A percentile compares a stretch with the other conserved stretches of the same genome.
These are phyloP conservation scores for Puccinia polysora DNA, from an alignment of 1,284 basidiomycete species.

Conservation along the genomic window DNA sequence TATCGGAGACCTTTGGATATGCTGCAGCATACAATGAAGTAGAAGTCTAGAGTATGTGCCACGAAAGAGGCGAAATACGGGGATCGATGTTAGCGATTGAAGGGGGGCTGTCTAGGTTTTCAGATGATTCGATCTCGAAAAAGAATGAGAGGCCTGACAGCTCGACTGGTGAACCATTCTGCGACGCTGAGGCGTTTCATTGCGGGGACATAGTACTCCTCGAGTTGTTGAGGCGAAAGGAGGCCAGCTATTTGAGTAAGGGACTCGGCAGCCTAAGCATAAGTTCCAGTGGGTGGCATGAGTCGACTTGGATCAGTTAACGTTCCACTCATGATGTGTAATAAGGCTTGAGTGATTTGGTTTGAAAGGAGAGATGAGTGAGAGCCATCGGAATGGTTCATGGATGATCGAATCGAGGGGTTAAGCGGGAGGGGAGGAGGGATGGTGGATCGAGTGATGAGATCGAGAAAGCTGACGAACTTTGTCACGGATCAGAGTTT, in stretches of 20 bases:
- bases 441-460: neutral
- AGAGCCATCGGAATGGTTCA: neutral
- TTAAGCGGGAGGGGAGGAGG: slow-evolving; percentile 43
- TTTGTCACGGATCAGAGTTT: slow-evolving; percentile 97
- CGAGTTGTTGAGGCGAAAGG: slow-evolving; percentile 74
- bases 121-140: too few relatives aligned
- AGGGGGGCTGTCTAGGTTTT: too few relatives aligned
- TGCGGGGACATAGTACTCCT: slow-evolving; percentile 87
- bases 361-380: slow-evolving; percentile 4
- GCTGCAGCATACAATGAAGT: slow-evolving; percentile 91
- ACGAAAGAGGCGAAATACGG: neutral
- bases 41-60: slow-evolving; percentile 74
- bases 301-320: slow-evolving; percentile 21
- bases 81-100: neutral
- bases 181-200: slow-evolving; percentile 82
- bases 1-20: slow-evolving; percentile 70
- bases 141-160: slow-evolving; percentile 5
- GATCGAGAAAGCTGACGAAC: slow-evolving; percentile 54
- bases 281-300: neutral
- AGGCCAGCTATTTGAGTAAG: slow-evolving; percentile 84
- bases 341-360: slow-evolving; percentile 3
- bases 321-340: slow-evolving; percentile 44
- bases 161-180: slow-evolving; percentile 94
- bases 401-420: too few relatives aligned
- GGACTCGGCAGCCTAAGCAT: slow-evolving; percentile 79